Conservation (phyloP, 2,329 filamentous ascomycete genomes). For the Cladorrhinum sp. region DNA sequence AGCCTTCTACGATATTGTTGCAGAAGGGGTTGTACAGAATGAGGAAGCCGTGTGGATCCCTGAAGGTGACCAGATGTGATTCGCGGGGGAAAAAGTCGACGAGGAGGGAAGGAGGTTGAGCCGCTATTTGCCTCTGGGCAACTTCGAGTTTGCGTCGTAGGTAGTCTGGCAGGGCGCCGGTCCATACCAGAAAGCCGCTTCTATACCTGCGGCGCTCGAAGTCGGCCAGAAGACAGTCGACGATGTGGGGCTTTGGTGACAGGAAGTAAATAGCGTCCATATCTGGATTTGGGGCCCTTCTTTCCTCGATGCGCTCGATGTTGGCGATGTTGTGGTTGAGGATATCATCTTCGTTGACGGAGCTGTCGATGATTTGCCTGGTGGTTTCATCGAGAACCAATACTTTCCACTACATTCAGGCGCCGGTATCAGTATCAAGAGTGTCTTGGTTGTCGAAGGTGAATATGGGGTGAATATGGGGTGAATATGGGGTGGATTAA, state of each 20-base stretch:
- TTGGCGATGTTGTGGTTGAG: constrained; percentile 62
- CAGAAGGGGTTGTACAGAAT: constrained; percentile 87
- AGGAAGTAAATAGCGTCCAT: constrained; percentile 96
- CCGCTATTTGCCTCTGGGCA: constrained; percentile 67
- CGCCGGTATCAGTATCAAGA: constrained; percentile 1
- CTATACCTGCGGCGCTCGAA: constrained; percentile 81
- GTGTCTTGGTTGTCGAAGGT: background rate
- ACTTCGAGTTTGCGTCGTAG: constrained; percentile 72
- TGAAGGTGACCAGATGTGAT: constrained; percentile 85
- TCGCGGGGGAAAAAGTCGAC: constrained; percentile 89
- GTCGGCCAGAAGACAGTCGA: constrained; percentile 92
- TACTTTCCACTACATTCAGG: constrained; percentile 81
- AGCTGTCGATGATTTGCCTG: constrained; percentile 84
- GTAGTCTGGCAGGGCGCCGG: constrained; percentile 65
- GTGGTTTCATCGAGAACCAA: constrained; percentile 82
- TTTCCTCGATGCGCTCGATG: constrained; percentile 90
- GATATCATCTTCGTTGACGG: constrained; percentile 92
- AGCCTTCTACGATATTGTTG: constrained; percentile 75
- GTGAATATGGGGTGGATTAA: background rate
- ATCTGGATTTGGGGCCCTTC: constrained; percentile 74
- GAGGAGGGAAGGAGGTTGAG: constrained; percentile 67
- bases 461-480: no score
- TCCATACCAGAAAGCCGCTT: constrained; percentile 82
- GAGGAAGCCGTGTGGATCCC: constrained; percentile 94
- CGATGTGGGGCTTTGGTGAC: constrained; percentile 78